Conservation (phyloP, 2,329 filamentous ascomycete genomes). For the Aspergillus brasiliensis region DNA sequence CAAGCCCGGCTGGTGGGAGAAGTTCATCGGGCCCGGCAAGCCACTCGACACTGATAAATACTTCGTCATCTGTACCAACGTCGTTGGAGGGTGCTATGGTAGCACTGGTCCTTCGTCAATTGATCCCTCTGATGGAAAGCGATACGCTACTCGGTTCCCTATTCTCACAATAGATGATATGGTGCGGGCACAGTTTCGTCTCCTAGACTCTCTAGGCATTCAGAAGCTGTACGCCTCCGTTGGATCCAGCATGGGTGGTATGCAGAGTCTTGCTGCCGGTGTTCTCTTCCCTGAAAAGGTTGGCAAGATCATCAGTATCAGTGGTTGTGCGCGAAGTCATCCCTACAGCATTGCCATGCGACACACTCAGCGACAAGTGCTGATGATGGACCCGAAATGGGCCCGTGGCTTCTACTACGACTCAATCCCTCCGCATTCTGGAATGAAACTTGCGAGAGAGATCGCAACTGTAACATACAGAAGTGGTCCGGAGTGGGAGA, state of each 20-base stretch:
- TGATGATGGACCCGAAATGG: conserved; percentile 99
- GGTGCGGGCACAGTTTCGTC: conserved; percentile 90
- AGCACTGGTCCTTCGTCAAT: conserved; percentile 87
- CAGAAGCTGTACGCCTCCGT: conserved; percentile 84
- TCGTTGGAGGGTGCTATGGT: conserved; percentile 92
- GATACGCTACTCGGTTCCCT: conserved; percentile 91
- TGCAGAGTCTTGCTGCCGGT: conserved; percentile 91
- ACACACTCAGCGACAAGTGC: conserved; percentile 92
- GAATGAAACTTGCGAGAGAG: conserved; percentile 96
- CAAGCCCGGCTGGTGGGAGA: conserved; percentile 97
- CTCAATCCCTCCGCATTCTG: conserved; percentile 82
- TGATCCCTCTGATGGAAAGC: conserved; percentile 83
- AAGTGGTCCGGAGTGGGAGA: conserved; percentile 96
- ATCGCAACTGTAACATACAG: conserved; percentile 98
- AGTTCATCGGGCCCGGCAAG: conserved; percentile 86
- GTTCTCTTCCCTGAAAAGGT: conserved; percentile 81
- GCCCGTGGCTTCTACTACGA: conserved; percentile 93
- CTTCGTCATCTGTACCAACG: conserved; percentile 94
- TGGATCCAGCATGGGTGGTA: conserved; percentile 96
- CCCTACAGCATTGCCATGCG: conserved; percentile 99
- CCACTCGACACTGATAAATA: conserved; percentile 90
- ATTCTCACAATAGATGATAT: conserved; percentile 97
- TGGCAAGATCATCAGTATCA: conserved; percentile 81
- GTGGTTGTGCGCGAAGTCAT: conserved; percentile 89
- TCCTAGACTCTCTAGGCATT: conserved; percentile 79